Evolutionary conservation across 2,329 filamentous ascomycete species (phyloP).

Genomic region (Pseudopyrenochaeta lycopersici): DNA sequence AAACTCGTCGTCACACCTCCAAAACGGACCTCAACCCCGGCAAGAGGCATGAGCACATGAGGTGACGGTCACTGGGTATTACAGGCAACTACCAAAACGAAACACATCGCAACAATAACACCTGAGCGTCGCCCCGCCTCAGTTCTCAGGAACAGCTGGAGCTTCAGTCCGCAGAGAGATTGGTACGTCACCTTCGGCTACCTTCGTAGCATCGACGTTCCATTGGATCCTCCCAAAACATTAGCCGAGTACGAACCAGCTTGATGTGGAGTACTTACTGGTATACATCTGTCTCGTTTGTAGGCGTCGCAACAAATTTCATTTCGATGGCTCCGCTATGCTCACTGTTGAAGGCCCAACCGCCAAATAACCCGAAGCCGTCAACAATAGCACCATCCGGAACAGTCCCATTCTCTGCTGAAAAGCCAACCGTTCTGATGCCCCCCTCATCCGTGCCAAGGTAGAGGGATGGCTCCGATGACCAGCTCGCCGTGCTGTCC

Average conservation of each 20-base stretch:
- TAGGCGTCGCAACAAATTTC: conserved; percentile 25
- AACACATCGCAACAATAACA: too few species aligned
- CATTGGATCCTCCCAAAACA: too few species aligned
- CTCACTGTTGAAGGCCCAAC: conserved; percentile 40
- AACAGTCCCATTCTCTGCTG: conserved; percentile 17
- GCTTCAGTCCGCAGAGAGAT: conserved; percentile 24
- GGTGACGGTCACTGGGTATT: neutral
- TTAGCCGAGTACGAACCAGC: too few species aligned
- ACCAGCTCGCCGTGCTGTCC: conserved; percentile 27
- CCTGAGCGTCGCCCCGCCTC: neutral
- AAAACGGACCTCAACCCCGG: too few species aligned
- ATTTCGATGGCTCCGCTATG: conserved; percentile 17
- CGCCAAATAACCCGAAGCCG: conserved; percentile 43
- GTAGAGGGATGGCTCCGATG: conserved; percentile 29
- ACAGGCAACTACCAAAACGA: neutral
- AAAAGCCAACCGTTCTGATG: conserved; percentile 38
- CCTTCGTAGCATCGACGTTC: conserved; percentile 1
- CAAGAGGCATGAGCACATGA: too few species aligned
- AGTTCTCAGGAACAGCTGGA: conserved; percentile 8
- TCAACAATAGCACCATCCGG: conserved; percentile 9
- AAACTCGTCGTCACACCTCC: too few species aligned
- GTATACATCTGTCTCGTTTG: conserved; percentile 24
- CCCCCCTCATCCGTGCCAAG: conserved; percentile 27
- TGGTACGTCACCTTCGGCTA: conserved; percentile 9
- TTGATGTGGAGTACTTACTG: conserved; percentile 1